phyloP scores from a whole-genome alignment of 2,329 filamentous ascomycete species.

The Achaetomium macrosporum region DNA sequence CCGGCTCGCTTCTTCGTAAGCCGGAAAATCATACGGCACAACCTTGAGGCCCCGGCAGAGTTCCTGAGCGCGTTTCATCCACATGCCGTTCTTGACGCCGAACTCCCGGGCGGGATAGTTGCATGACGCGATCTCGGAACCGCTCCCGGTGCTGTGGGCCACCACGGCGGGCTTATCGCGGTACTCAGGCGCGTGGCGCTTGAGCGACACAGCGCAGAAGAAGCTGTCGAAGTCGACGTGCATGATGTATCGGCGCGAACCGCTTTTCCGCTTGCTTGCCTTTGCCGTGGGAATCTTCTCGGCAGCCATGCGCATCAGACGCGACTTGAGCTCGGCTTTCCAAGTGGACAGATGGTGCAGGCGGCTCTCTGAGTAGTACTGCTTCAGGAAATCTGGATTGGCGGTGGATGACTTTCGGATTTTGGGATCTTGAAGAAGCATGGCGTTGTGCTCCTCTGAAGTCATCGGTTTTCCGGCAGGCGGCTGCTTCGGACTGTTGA shows the following conservation, averaged over 20 bases:
- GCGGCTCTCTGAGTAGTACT: conserved; percentile 92
- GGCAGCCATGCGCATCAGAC: conserved; percentile 72
- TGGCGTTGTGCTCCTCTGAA: conserved; percentile 87
- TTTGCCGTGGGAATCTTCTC: conserved; percentile 53
- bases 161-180: conserved; percentile 78
- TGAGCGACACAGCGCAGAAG: conserved; percentile 86
- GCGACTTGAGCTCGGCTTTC: conserved; percentile 91
- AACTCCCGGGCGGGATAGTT: conserved; percentile 86
- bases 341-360: conserved; percentile 92
- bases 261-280: conserved; percentile 48
- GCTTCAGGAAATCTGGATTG: conserved; percentile 87
- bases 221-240: conserved; percentile 99
- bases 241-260: conserved; percentile 73
- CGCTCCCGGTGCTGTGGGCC: conserved; percentile 76
- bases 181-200: conserved; percentile 71
- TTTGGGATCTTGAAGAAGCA: conserved; percentile 75
- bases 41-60: conserved; percentile 82
- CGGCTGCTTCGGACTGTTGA: neutral
- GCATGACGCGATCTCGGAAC: conserved; percentile 94
- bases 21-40: conserved; percentile 91
- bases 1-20: conserved; percentile 85
- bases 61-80: conserved; percentile 88
- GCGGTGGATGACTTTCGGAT: conserved; percentile 85
- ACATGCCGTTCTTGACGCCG: conserved; percentile 97
- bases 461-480: conserved; percentile 46